Percentiles rank a stretch among this genome's conserved stretches.
Evolutionary conservation across 2,329 filamentous ascomycete species (phyloP).

Genomic region (Beauveria medogensis): DNA sequence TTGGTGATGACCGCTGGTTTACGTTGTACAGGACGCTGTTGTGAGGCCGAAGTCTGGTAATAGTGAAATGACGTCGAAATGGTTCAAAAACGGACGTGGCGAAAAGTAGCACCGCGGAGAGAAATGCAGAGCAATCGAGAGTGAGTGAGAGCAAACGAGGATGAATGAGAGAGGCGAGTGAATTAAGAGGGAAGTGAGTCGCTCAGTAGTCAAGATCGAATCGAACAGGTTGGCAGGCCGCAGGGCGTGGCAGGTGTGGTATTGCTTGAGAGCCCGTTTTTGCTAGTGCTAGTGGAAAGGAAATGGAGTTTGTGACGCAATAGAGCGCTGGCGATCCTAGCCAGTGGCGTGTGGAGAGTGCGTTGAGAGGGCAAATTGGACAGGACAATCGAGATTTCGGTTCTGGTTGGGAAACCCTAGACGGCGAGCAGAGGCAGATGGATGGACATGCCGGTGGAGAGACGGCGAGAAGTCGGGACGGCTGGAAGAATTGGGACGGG

Average conservation of each 20-base stretch:
- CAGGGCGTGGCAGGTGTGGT: background rate
- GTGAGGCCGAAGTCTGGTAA: background rate
- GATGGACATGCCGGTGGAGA: background rate
- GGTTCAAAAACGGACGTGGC: background rate
- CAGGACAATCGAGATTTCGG: constrained; percentile 7
- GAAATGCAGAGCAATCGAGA: background rate
- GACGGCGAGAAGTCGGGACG: background rate
- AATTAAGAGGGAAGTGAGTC: background rate
- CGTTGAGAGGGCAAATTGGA: constrained; percentile 3
- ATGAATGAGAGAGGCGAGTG: constrained; percentile 1
- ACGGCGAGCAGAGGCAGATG: background rate
- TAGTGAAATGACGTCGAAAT: constrained; percentile 4
- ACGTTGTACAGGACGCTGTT: background rate
- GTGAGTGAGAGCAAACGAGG: background rate
- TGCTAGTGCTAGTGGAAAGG: background rate
- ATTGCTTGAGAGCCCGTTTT: constrained; percentile 5
- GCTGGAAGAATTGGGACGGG: background rate
- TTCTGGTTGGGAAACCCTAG: background rate
- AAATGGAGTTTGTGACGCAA: constrained; percentile 10
- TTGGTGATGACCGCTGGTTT: background rate
- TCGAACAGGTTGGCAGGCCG: background rate
- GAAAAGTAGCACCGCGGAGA: background rate
- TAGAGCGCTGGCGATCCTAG: constrained; percentile 9
- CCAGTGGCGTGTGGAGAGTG: constrained; percentile 6
- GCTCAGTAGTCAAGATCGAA: background rate